Evolutionary conservation across 78 protist genomes (phyloP), one percentile per base, ranked within the genome.

Genomic region (Dictyostelium brefeldianum): DNA sequence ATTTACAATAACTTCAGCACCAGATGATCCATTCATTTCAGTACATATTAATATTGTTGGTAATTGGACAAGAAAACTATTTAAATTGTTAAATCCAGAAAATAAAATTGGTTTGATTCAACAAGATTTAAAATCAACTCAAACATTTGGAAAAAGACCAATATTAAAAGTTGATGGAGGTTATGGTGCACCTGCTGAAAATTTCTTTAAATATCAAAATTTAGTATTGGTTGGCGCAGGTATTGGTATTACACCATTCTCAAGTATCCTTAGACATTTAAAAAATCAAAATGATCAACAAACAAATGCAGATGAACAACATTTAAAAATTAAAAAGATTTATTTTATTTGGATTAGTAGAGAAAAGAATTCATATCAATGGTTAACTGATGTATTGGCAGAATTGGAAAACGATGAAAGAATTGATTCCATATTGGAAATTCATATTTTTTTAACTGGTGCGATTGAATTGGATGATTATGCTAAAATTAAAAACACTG

Each of bases 241-340:
- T 57, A 97, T 97, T 67, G 99, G 99, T 43, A 98, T 96, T n/a
- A 98, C 99, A 0, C 99, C 99, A n/a, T 97, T 87, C 20, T 90
- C 98, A 0, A 95, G 98, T n/a, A 71, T 98, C 22, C 51, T 98
- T 69, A 90, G 95, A 87, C 85, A 96, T 62, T 65, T 98, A 36
- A 80, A 84, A 41, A 48, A 36, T 36, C 80, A 75, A 75, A n/a
- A 83, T 50, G 46, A 36, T 11, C 46, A 69, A 31, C 69, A 65
- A 46, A 48, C 46, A 36, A 73, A 74, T n/a, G 56, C 77, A 3
- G 67, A 83, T 25, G 51, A 50, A 18, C 18, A 69, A n/a, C 36
- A 50, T 15, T 31, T 67, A 4, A 64, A 47, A 47, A 81, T 89
- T 75, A 53, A 89, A 18, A 94, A 95, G 83, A 95, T 96, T 15